Evolutionary conservation across 2,329 filamentous ascomycete species (phyloP), one percentile per base, ranked within the genome.

Genomic region (Conoideocrella luteorostrata): DNA sequence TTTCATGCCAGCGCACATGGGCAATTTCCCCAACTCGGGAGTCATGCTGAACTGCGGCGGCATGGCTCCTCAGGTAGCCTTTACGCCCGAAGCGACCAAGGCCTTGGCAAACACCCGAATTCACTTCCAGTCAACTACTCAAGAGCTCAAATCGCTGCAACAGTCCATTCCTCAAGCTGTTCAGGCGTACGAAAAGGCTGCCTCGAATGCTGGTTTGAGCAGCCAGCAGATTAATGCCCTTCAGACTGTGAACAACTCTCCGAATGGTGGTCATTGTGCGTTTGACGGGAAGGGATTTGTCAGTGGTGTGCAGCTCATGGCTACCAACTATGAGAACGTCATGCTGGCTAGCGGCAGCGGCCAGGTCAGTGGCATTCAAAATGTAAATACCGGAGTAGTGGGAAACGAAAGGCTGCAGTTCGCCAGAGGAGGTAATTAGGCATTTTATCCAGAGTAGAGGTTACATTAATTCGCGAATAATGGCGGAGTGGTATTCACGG

Each of bases 181-280:
- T 23, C 45, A 52, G 22, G 72, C 75, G 2, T 80, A 75, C 49
- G 73, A 78, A 58, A 56, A 71, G 49, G 51, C 72, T 4, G 75
- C 68, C 5, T 50, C 60, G 0, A 48, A 53, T 11, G 66, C 66
- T 1, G 75, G 76, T 0, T 44, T 80, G 26, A 59, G 50, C 32
- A 54, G 64, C 0, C 57, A 54, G 23, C 62, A 75, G 51, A 64
- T 78, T 51, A 74, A 71, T 23, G 57, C 64, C 3, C 55, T 77
- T 43, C 75, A 78, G 63, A 80, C 77, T 1, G 74, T 76, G 1
- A 72, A 80, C 50, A 78, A 76, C 49, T 68, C 69, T 4, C 75
- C 76, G 3, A 59, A 65, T 18, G 75, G 75, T 29, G 76, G 75
- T 0, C 77, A 80, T 57, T 80, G 77, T 61, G 75, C 67, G 41